These are phyloP conservation scores for Epichloe gansuensis DNA, from an alignment of 2,329 filamentous ascomycete genomes.

Conservation along the genomic window DNA sequence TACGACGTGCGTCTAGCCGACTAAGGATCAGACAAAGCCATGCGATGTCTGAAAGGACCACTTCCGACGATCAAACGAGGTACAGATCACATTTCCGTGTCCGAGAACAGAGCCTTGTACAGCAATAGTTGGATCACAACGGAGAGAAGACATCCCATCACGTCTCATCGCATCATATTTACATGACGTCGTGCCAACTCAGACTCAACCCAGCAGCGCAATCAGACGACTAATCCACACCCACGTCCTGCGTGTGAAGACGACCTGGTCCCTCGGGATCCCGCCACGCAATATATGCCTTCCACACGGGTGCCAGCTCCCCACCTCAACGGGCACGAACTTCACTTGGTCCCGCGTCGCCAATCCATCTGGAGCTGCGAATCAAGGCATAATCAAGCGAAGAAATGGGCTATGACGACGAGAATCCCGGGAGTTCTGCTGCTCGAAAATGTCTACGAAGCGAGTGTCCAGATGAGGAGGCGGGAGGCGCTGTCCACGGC, in stretches of 20 bases:
- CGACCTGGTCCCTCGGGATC: background rate
- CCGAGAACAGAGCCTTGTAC: too few species aligned
- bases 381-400: conserved; percentile 10
- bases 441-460: conserved; percentile 11
- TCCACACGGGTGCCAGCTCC: conserved; percentile 7
- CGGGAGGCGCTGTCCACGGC: conserved; percentile 7
- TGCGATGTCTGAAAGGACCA: too few species aligned
- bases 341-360: conserved; percentile 9
- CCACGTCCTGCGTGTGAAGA: conserved; percentile 2
- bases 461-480: conserved; percentile 6
- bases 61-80: too few species aligned
- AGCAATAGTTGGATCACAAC: too few species aligned
- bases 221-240: background rate
- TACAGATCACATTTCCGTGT: too few species aligned
- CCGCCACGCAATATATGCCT: background rate
- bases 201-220: conserved; percentile 1
- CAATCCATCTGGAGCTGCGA: conserved; percentile 11
- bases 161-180: background rate
- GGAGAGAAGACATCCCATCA: too few species aligned
- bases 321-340: conserved; percentile 8
- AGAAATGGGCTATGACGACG: conserved; percentile 13
- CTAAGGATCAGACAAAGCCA: background rate
- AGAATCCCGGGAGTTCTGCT: conserved; percentile 12
- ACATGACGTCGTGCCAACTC: background rate
- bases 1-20: background rate